phyloP scores from a whole-genome alignment of 1,139 yeast species.

The Kodamaea plutei region DNA sequence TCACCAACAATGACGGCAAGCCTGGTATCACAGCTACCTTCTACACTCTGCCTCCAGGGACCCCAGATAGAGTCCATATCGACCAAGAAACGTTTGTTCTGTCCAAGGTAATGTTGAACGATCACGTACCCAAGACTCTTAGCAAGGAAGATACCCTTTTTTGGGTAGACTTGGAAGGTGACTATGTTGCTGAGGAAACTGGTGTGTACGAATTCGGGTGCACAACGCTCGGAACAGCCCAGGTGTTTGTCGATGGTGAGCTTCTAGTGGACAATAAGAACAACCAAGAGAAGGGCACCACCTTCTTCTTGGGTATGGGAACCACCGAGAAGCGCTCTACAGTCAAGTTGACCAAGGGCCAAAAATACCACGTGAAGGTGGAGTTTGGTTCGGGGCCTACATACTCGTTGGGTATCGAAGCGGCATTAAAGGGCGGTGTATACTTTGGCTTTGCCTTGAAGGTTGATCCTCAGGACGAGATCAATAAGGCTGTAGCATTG shows the following conservation, averaged over 20 bases:
- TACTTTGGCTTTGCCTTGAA: slow-evolving; percentile 24
- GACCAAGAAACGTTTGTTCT: slow-evolving; percentile 5
- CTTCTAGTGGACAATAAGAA: slow-evolving; percentile 55
- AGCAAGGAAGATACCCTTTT: slow-evolving; percentile 8
- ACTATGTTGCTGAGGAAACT: slow-evolving; percentile 41
- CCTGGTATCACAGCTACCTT: slow-evolving; percentile 36
- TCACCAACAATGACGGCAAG: slow-evolving; percentile 27
- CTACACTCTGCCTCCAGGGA: slow-evolving; percentile 33
- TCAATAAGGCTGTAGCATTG: slow-evolving; percentile 37
- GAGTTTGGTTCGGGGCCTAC: slow-evolving; percentile 54
- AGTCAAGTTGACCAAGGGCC: slow-evolving; percentile 36
- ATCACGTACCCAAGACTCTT: slow-evolving; percentile 7
- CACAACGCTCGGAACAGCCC: slow-evolving; percentile 50
- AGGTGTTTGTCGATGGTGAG: slow-evolving; percentile 47
- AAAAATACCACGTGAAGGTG: slow-evolving; percentile 38
- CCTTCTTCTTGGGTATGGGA: slow-evolving; percentile 45
- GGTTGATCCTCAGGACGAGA: slow-evolving; percentile 25
- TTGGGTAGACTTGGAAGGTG: slow-evolving; percentile 43
- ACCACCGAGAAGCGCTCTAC: slow-evolving; percentile 43
- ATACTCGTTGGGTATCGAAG: slow-evolving; percentile 19
- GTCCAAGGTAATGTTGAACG: slow-evolving; percentile 9
- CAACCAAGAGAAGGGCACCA: slow-evolving; percentile 44
- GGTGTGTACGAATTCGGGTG: slow-evolving; percentile 51
- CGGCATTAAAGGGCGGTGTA: slow-evolving; percentile 29
- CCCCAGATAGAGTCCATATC: slow-evolving; percentile 5